A percentile compares a stretch with the other conserved stretches of the same genome.
Evolutionary conservation across 1,284 basidiomycete species (phyloP).

Genomic region (Coniferiporia sulphurascens): DNA sequence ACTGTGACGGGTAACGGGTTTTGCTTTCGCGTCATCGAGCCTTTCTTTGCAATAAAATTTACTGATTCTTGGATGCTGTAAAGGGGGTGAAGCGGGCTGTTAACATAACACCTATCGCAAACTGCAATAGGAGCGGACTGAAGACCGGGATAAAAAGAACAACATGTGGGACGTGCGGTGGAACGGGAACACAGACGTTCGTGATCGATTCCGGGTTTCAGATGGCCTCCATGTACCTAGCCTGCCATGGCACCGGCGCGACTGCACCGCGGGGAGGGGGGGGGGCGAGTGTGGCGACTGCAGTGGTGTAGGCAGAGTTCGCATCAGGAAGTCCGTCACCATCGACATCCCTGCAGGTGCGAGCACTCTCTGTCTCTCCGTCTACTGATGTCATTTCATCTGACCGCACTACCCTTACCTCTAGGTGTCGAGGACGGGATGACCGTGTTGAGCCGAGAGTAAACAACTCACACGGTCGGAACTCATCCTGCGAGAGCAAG

Average conservation of each 20-base stretch:
- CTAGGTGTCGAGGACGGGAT: constrained; percentile 95
- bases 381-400: constrained; percentile 17
- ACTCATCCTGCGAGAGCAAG: neutral
- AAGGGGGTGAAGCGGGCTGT: constrained; percentile 83
- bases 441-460: constrained; percentile 34
- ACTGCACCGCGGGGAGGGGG: constrained; percentile 77
- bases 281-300: constrained; percentile 80
- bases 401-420: constrained; percentile 14
- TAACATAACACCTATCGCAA: constrained; percentile 76
- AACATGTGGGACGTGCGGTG: constrained; percentile 79
- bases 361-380: constrained; percentile 31
- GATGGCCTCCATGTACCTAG: constrained; percentile 89
- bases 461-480: constrained; percentile 1
- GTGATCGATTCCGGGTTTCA: constrained; percentile 94
- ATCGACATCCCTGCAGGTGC: constrained; percentile 84
- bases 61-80: constrained; percentile 84
- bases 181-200: constrained; percentile 86
- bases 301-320: constrained; percentile 85
- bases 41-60: neutral
- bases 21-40: neutral
- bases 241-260: constrained; percentile 83
- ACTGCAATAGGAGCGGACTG: constrained; percentile 81
- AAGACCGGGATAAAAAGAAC: constrained; percentile 83
- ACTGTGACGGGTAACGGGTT: neutral
- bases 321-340: constrained; percentile 72